Percentiles rank a stretch among this genome's conserved stretches.
These are phyloP conservation scores for Striga asiatica DNA, from an alignment of 257 asterid genomes.

Conservation along the genomic window DNA sequence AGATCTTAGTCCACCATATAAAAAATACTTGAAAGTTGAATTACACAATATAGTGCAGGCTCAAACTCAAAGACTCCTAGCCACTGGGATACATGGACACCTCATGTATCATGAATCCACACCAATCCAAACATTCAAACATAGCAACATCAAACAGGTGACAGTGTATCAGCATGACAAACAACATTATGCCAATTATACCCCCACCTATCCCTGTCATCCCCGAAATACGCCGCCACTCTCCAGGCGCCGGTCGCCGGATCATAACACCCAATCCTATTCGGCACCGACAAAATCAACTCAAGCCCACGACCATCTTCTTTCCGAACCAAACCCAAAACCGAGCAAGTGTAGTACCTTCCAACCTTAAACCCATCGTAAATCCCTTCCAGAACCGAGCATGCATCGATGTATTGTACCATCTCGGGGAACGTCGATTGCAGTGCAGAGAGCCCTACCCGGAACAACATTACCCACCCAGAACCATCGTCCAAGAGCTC, in stretches of 20 bases:
- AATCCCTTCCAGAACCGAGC: background rate
- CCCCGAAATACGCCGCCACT: slow-evolving; percentile 5
- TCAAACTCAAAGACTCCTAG: too few relatives aligned
- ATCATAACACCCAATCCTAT: background rate
- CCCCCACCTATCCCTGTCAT: background rate
- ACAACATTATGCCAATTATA: slow-evolving; percentile 8
- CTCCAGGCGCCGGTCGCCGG: background rate
- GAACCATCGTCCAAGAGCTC: slow-evolving; percentile 5
- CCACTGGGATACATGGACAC: too few relatives aligned
- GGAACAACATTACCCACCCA: background rate
- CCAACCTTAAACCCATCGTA: background rate
- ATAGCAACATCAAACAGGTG: slow-evolving; percentile 5
- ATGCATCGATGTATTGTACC: slow-evolving; percentile 4
- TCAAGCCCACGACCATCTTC: background rate
- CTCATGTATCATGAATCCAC: too few relatives aligned
- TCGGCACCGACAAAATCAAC: slow-evolving; percentile 1
- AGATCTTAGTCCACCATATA: too few relatives aligned
- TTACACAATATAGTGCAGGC: too few relatives aligned
- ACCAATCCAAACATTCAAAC: too few relatives aligned
- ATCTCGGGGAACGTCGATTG: background rate
- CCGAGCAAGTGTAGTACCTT: background rate
- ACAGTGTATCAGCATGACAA: background rate
- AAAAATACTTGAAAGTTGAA: too few relatives aligned
- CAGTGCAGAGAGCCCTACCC: background rate
- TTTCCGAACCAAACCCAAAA: slow-evolving; percentile 1